Evolutionary conservation across 83 land plant species (phyloP).

Genomic region (Isoetes engelmannii): DNA sequence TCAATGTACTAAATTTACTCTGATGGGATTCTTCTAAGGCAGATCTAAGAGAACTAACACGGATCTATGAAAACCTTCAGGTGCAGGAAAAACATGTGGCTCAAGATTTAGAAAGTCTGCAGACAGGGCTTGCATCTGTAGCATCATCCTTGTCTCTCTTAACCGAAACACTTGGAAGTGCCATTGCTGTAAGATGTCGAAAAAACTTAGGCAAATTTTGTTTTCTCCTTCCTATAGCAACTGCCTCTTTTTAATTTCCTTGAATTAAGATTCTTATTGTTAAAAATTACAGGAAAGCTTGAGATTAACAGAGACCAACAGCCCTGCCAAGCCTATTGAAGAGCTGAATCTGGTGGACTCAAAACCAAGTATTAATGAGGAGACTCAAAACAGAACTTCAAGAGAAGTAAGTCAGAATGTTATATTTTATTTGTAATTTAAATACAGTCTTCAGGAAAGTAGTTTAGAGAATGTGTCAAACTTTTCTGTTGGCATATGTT

Average conservation of each 20-base stretch:
- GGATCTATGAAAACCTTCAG: no score
- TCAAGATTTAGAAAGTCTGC: no score
- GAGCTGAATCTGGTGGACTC: no score
- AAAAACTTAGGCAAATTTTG: not conserved
- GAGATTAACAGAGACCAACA: not conserved
- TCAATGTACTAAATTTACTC: no score
- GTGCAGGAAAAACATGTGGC: no score
- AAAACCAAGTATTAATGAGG: no score
- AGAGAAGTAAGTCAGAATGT: not conserved
- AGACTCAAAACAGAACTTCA: not conserved
- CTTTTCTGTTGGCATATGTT: not conserved
- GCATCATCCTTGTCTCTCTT: conserved; percentile 6
- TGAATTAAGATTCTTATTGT: not conserved
- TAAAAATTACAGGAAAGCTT: not conserved
- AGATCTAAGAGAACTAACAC: no score
- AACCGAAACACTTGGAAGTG: conserved; percentile 4
- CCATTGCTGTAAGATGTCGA: not conserved
- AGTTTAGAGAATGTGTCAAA: not conserved
- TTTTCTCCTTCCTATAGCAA: not conserved
- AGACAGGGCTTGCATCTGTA: not conserved
- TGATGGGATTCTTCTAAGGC: no score
- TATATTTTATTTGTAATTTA: not conserved
- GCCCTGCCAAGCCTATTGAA: not conserved
- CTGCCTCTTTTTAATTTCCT: not conserved
- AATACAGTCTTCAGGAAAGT: not conserved